A percentile compares a stretch with the other conserved stretches of the same genome.
Conservation (phyloP, 139 green algal genomes). For the Haematococcus sp. region DNA sequence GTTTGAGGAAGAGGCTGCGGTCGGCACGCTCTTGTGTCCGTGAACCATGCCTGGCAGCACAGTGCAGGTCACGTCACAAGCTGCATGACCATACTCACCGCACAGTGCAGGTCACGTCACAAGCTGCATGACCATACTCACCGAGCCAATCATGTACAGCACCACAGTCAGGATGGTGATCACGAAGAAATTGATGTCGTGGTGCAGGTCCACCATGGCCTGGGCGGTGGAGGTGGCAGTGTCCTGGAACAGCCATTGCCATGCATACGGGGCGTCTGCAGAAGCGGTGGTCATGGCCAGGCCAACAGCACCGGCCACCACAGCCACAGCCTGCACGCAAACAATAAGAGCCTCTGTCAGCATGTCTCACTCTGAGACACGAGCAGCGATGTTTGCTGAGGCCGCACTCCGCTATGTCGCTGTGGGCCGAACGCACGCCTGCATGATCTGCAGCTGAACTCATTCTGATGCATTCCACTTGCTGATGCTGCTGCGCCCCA, state of each 20-base stretch:
- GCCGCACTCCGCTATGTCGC: background rate
- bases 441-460: background rate
- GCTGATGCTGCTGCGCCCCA: too few relatives aligned
- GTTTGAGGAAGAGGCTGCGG: too few relatives aligned
- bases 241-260: constrained; percentile 40
- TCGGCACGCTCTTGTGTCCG: too few relatives aligned
- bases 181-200: constrained; percentile 49
- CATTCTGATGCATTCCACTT: too few relatives aligned
- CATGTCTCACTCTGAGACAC: background rate
- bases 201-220: constrained; percentile 34
- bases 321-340: constrained; percentile 25
- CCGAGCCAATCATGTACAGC: constrained; percentile 40
- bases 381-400: background rate
- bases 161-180: constrained; percentile 32
- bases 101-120: too few relatives aligned
- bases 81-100: too few relatives aligned
- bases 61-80: too few relatives aligned
- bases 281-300: constrained; percentile 19
- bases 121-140: too few relatives aligned
- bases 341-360: background rate
- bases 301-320: constrained; percentile 21
- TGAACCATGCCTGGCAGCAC: too few relatives aligned
- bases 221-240: constrained; percentile 31
- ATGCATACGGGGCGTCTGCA: constrained; percentile 30
- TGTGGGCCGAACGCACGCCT: too few relatives aligned